Conservation (phyloP, 1,139 yeast species). For the Hanseniaspora gamundiae region DNA sequence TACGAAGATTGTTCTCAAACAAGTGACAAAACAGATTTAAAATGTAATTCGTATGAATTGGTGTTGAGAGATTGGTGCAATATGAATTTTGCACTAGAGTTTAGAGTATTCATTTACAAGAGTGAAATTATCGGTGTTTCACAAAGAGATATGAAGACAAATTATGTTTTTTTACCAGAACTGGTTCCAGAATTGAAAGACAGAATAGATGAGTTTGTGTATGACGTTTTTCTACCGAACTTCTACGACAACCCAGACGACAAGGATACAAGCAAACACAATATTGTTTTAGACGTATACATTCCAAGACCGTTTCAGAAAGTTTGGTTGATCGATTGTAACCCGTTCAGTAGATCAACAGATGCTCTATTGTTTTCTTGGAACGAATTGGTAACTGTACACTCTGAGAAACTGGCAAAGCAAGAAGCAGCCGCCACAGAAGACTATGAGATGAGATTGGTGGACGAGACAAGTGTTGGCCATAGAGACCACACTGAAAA, state of each 20-base stretch:
- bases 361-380: slow-evolving; percentile 73
- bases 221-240: slow-evolving; percentile 33
- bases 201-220: slow-evolving; percentile 45
- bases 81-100: slow-evolving; percentile 82
- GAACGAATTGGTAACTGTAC: slow-evolving; percentile 45
- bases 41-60: slow-evolving; percentile 36
- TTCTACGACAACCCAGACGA: slow-evolving; percentile 35
- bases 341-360: slow-evolving; percentile 69
- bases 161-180: slow-evolving; percentile 52
- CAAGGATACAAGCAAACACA: slow-evolving; percentile 8
- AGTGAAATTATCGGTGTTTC: slow-evolving; percentile 56
- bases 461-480: slow-evolving; percentile 65
- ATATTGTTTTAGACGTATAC: slow-evolving; percentile 68
- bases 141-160: slow-evolving; percentile 70
- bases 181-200: slow-evolving; percentile 35
- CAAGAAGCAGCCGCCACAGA: slow-evolving; percentile 7
- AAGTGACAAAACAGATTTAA: slow-evolving; percentile 13
- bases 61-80: slow-evolving; percentile 72
- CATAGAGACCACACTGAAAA: slow-evolving; percentile 77
- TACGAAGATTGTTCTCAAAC: slow-evolving; percentile 33
- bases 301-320: slow-evolving; percentile 60
- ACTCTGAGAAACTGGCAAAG: slow-evolving; percentile 3
- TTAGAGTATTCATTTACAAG: slow-evolving; percentile 62
- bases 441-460: slow-evolving; percentile 49
- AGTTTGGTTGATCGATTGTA: slow-evolving; percentile 67